Evolutionary conservation across 805 yeast species (phyloP), one percentile per base, ranked within the genome.

Genomic region (Starmerella ratchasimensis): DNA sequence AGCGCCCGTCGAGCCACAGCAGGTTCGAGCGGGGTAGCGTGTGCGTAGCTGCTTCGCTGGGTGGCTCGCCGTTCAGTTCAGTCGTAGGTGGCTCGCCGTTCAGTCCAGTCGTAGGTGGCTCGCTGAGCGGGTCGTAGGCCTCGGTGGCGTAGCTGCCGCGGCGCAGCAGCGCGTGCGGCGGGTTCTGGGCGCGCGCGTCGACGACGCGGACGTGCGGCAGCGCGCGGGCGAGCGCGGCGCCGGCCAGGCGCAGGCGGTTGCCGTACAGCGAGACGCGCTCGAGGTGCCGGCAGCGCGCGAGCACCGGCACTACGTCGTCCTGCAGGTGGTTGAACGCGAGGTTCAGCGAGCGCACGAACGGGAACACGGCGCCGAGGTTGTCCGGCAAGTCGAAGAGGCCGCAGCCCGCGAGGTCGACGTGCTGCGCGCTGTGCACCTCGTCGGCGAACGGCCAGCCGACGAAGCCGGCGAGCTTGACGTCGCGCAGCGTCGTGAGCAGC

Each of bases 291-390:
- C 50, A 45, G 24, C 29, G 20, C 1, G 34, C 9, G 5, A 51
- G 20, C 2, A 37, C 26, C 4, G 31, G 19, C 2, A 46, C 36
- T 14, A 35, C 23, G 2, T 32, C 27, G 17, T 46, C 44, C 8
- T 34, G 37, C 8, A 51, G 45, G 13, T 42, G 34, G 33, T 51
- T 51, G 34, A 46, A 49, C 1, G 52, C 41, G 3, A 51, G 39
- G 25, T 50, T 47, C 25, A 48, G 37, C 15, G 46, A 35, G 14
- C 27, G 28, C 28, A 51, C 25, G 16, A 45, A 40, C 3, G 55
- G 55, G 29, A 51, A 45, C 36, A 28, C 31, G 11, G 8, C 19
- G 2, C 45, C 35, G 11, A 51, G 38, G 22, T 47, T 32, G 3
- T 16, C 27, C 1, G 54, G 55, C n/a, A 51, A 37, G 15, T 35